These are phyloP conservation scores for Ceratorhiza oryzae-sativae DNA, from an alignment of 1,284 basidiomycete species.

Conservation along the genomic window DNA sequence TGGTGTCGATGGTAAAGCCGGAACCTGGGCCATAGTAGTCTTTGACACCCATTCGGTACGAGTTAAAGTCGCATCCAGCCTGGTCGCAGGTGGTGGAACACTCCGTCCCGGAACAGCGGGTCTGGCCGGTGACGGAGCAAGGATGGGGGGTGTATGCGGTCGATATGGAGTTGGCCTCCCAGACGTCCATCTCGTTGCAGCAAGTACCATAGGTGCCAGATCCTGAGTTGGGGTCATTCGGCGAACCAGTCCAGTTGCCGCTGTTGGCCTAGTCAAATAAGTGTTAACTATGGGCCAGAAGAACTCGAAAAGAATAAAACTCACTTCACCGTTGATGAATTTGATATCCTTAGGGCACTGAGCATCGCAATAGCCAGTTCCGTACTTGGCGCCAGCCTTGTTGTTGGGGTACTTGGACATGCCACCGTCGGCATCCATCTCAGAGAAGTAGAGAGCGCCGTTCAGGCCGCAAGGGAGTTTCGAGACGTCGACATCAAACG, in stretches of 20 bases:
- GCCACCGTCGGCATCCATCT: constrained; percentile 66
- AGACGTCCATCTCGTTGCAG: constrained; percentile 44
- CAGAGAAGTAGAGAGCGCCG: constrained; percentile 60
- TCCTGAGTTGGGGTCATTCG: constrained; percentile 40
- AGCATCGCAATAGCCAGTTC: constrained; percentile 40
- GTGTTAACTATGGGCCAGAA: constrained; percentile 34
- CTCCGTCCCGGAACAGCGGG: constrained; percentile 44
- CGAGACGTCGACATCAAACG: constrained; percentile 66
- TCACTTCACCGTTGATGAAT: constrained; percentile 42
- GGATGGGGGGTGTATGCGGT: constrained; percentile 56
- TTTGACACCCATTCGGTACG: constrained; percentile 60
- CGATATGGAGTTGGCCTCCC: constrained; percentile 57
- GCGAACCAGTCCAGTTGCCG: constrained; percentile 21
- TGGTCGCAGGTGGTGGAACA: constrained; percentile 49
- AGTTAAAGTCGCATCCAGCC: constrained; percentile 66
- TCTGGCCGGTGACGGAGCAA: constrained; percentile 36
- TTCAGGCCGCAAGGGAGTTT: constrained; percentile 65
- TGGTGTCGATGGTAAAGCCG: constrained; percentile 60
- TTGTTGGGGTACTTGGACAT: constrained; percentile 59
- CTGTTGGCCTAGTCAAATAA: constrained; percentile 39
- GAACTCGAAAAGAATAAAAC: not conserved
- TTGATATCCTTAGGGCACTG: constrained; percentile 39
- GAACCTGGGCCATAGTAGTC: constrained; percentile 59
- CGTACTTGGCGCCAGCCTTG: constrained; percentile 43
- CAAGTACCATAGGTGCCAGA: constrained; percentile 42